Percentiles rank a stretch among this genome's conserved stretches.
Evolutionary conservation across 2,329 filamentous ascomycete species (phyloP).

Genomic region (Xylariales sp.): DNA sequence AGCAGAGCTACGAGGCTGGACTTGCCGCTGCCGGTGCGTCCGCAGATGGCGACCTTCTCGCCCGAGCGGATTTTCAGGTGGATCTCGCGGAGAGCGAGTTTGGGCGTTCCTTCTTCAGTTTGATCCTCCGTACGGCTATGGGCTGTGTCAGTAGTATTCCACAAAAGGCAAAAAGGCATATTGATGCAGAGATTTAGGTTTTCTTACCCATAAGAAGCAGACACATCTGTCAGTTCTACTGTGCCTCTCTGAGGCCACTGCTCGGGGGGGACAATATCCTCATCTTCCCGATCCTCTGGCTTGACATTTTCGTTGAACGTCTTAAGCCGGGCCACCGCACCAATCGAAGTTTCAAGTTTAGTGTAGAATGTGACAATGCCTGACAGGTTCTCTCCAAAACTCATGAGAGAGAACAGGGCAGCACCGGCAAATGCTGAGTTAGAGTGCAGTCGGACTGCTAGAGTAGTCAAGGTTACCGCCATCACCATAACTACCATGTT

Average conservation of each 20-base stretch:
- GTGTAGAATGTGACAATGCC: slow-evolving; percentile 20
- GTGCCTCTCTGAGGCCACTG: slow-evolving; percentile 22
- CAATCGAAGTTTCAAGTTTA: slow-evolving; percentile 3
- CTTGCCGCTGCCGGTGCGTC: slow-evolving; percentile 33
- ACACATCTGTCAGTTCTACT: slow-evolving; percentile 18
- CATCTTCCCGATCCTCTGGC: slow-evolving; percentile 16
- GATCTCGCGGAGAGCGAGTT: slow-evolving; percentile 24
- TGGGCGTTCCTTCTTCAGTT: slow-evolving; percentile 9
- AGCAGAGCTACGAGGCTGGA: slow-evolving; percentile 34
- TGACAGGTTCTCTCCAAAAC: slow-evolving; percentile 21
- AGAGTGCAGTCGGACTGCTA: slow-evolving; percentile 17
- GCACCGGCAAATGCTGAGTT: slow-evolving; percentile 21
- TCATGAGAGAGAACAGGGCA: slow-evolving; percentile 27
- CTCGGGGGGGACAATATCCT: slow-evolving; percentile 18
- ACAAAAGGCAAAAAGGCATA: not conserved
- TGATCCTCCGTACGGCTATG: slow-evolving; percentile 1
- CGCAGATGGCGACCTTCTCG: slow-evolving; percentile 28
- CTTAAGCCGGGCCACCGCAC: slow-evolving; percentile 22
- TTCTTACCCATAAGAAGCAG: slow-evolving; percentile 17
- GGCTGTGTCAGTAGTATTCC: not conserved
- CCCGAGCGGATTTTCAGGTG: slow-evolving; percentile 20
- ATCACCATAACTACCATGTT: slow-evolving; percentile 13
- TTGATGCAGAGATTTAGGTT: not conserved
- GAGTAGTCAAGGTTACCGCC: slow-evolving; percentile 15
- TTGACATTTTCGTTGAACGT: slow-evolving; percentile 17